Conservation (phyloP, 108 stramenopile species). For the Aureococcus anophagefferens region DNA sequence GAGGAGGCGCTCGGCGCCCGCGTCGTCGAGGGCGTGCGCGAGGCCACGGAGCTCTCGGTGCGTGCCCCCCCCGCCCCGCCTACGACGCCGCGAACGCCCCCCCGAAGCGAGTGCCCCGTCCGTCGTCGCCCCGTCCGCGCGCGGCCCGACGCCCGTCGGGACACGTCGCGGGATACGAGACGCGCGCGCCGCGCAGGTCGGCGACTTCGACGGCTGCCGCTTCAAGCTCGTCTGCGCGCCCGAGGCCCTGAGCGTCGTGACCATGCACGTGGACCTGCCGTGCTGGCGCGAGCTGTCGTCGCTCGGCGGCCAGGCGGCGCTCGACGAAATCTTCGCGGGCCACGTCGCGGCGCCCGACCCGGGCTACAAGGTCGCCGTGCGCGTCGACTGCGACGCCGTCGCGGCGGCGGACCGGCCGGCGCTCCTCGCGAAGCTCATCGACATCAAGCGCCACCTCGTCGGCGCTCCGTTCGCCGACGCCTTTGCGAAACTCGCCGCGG, state of each 20-base stretch:
- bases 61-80: no score
- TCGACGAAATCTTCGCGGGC: slow-evolving; percentile 5
- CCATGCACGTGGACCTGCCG: slow-evolving; percentile 3
- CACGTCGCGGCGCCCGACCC: not conserved
- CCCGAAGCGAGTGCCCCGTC: no score
- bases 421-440: slow-evolving; percentile 15
- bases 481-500: slow-evolving; percentile 25
- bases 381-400: slow-evolving; percentile 3
- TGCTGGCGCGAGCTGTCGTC: not conserved
- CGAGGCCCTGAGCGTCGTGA: not conserved
- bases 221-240: no score
- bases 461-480: slow-evolving; percentile 37
- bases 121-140: no score
- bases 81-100: no score
- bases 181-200: no score
- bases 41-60: no score
- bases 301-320: not conserved
- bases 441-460: slow-evolving; percentile 35
- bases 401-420: not conserved
- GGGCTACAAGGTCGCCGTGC: slow-evolving; percentile 15
- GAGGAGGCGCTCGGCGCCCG: no score
- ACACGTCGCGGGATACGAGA: no score
- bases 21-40: no score
- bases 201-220: slow-evolving; percentile 5
- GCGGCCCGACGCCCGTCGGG: no score